A percentile compares a stretch with the other conserved stretches of the same genome.
Evolutionary conservation across 768 basidiomycete genomes (phyloP).

Genomic region (Amanita jacksonii): DNA sequence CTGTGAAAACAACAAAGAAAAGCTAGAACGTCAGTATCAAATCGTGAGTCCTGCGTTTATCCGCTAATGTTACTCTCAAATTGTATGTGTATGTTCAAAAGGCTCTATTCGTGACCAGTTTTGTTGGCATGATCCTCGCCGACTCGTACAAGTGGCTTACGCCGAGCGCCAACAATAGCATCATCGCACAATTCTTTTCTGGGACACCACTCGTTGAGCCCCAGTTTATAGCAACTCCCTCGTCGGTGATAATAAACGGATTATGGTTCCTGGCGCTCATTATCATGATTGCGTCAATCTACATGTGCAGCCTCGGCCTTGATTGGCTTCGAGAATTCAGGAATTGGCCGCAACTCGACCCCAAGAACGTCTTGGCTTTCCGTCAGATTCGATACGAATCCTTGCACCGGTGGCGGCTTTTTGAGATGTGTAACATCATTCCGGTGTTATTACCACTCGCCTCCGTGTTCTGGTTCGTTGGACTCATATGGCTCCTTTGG

Average conservation of each 20-base stretch:
- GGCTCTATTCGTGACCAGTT: neutral
- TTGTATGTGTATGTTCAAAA: neutral
- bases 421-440: neutral
- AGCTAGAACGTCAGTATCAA: neutral
- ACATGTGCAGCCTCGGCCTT: neutral
- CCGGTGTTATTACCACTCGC: neutral
- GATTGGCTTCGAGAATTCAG: neutral
- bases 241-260: neutral
- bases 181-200: neutral
- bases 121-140: neutral
- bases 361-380: conserved; percentile 9
- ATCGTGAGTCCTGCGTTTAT: neutral
- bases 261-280: conserved; percentile 1
- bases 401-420: neutral
- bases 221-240: neutral
- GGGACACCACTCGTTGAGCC: neutral
- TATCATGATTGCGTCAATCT: neutral
- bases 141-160: conserved; percentile 6
- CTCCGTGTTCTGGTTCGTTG: neutral
- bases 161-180: neutral
- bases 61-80: neutral
- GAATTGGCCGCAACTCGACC: neutral
- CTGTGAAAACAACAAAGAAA: neutral
- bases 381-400: conserved; percentile 1
- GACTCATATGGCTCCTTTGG: neutral